Evolutionary conservation across 2,329 filamentous ascomycete genomes (phyloP), one percentile per base, ranked within the genome.

Genomic region (Alternaria tenuissima): DNA sequence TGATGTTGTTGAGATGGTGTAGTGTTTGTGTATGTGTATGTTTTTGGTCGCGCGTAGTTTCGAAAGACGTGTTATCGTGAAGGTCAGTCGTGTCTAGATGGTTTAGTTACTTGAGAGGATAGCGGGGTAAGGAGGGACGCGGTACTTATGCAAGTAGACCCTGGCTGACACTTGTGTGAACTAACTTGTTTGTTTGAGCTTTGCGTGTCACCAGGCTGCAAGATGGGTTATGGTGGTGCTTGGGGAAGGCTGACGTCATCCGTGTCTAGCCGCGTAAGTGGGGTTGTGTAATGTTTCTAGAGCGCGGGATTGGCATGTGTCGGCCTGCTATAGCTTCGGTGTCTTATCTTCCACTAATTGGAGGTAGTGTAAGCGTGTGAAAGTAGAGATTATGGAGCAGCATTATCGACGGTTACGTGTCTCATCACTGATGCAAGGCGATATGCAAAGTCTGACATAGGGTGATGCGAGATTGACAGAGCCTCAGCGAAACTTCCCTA

Each of bases 201-300:
- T 49, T 42, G 16, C 22, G 51, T 53, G 59, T 61, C 34, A 62
- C 52, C 53, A 68, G 67, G 64, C 64, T 59, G 59, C 66, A 60
- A 57, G 57, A 59, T 58, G 59, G 52, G 53, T 32, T 57, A 9
- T 28, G 30, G 47, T 18, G 41, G 46, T 30, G 52, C 24, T 30
- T 61, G 38, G 57, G 55, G 55, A 51, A n/a, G 49, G 47, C 58
- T 68, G 68, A 70, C 68, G 66, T 70, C 68, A 70, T 48, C 64
- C 65, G 64, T 54, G 34, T 47, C 57, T 68, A 63, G 62, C 65
- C 51, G 56, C 52, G 34, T 22, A 49, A 42, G 57, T 59, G 57
- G 57, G 57, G 57, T 52, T 48, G 32, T n/a, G n/a, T 24, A n/a
- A 12, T 22, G 56, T 52, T 26, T 34, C 20, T 49, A 38, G 32